phyloP scores from a whole-genome alignment of 1,284 basidiomycete species.

The Malassezia psittaci region DNA sequence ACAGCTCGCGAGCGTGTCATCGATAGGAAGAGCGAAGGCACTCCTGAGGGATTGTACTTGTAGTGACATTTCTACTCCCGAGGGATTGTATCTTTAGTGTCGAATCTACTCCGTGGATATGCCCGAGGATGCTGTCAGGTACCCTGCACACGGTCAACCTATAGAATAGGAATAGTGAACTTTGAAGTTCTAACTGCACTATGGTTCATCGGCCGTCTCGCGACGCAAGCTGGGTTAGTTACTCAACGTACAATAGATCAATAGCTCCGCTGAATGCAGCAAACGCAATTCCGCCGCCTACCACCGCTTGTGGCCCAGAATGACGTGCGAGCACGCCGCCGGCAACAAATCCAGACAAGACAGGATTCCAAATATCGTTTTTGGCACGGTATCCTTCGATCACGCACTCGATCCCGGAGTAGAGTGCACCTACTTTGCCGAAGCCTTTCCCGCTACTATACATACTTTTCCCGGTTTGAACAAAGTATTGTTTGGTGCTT shows the following conservation, averaged over 20 bases:
- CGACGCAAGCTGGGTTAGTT: conserved; percentile 25
- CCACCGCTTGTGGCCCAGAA: conserved; percentile 37
- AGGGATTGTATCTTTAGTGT: too few species aligned
- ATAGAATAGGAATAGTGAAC: too few species aligned
- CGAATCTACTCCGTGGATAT: too few species aligned
- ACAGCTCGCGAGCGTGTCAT: conserved; percentile 44
- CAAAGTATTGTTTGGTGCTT: conserved; percentile 76
- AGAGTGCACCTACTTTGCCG: conserved; percentile 85
- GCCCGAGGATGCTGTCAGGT: too few species aligned
- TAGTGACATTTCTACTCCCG: neutral
- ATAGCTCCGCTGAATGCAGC: conserved; percentile 45
- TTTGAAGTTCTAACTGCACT: neutral
- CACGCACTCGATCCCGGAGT: conserved; percentile 85
- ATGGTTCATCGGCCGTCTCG: conserved; percentile 31
- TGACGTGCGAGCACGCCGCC: conserved; percentile 41
- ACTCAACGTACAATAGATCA: conserved; percentile 33
- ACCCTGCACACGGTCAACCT: too few species aligned
- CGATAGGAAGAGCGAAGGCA: conserved; percentile 44
- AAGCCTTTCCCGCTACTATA: conserved; percentile 82
- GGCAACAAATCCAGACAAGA: conserved; percentile 34
- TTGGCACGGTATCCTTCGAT: conserved; percentile 61
- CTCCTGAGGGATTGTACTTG: conserved; percentile 38
- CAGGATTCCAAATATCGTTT: conserved; percentile 42
- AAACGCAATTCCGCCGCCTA: conserved; percentile 41
- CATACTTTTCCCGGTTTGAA: conserved; percentile 90